Evolutionary conservation across 805 yeast genomes (phyloP), one percentile per base, ranked within the genome.

Genomic region (Candida ortonii): DNA sequence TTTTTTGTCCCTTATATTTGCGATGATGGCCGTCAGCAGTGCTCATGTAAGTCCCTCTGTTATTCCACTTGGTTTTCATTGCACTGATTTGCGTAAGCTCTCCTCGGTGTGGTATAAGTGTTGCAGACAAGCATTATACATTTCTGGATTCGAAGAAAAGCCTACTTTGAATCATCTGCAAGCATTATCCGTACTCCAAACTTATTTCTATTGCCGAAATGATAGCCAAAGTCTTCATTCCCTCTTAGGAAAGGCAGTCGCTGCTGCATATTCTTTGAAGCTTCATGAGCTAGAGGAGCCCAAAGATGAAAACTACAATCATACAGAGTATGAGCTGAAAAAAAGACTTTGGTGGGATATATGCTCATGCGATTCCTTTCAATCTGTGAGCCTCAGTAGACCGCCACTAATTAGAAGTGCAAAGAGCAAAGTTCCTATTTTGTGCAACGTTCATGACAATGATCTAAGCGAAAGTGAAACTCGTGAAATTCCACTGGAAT

Each of bases 361-460:
- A 3, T 39, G 47, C 22, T 43, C 48, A 14, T 45, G 50, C 30
- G 53, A 49, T 27, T 39, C 50, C 8, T 45, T 34, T 29, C 40
- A 36, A 27, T 39, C 43, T 5, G 39, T 39, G 25, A 31, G 43
- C 22, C 22, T 34, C 16, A 31, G 39, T 21, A 14, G 53, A 19
- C 42, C 49, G 4, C 50, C 49, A 0, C 16, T 48, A 13, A 38
- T 48, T 4, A 25, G 39, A 13, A 41, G 49, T 5, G 51, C 48
- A 26, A 25, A 28, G 16, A 50, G 59, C 14, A 23, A 22, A 2
- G 63, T 59, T 1, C 63, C 65, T 11, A 50, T 52, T 32, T 64
- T 62, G 3, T 47, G 60, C 6, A 61, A 61, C 33, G 48, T 50
- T 22, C 47, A 59, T 28, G 65, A 61, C 39, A 37, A 27, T 3